Evolutionary conservation across 805 yeast species (phyloP).

Genomic region (Ogataea saltuana): DNA sequence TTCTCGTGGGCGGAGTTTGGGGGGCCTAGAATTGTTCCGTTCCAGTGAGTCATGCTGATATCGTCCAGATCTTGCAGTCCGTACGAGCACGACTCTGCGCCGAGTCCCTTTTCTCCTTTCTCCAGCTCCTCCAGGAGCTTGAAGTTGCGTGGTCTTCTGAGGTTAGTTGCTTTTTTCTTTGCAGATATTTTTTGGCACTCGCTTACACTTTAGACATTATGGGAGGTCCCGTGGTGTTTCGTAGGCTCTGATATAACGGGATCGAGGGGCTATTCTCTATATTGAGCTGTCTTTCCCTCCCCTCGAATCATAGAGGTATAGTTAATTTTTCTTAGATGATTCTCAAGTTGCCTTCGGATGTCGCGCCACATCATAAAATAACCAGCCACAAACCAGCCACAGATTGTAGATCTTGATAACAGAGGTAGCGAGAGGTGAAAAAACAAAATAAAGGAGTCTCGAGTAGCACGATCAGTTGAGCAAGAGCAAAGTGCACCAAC

Average conservation of each 20-base stretch:
- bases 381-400: too few relatives aligned
- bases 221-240: too few relatives aligned
- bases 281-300: too few relatives aligned
- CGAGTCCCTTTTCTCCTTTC: constrained; percentile 96
- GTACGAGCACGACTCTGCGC: constrained; percentile 95
- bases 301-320: too few relatives aligned
- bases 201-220: constrained; percentile 32
- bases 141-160: constrained; percentile 81
- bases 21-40: constrained; percentile 97
- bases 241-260: too few relatives aligned
- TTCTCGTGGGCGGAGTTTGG: constrained; percentile 84
- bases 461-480: too few relatives aligned
- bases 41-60: constrained; percentile 93
- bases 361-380: not conserved
- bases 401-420: too few relatives aligned
- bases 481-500: too few relatives aligned
- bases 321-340: not conserved
- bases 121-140: constrained; percentile 94
- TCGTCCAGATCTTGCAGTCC: constrained; percentile 91
- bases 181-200: not conserved
- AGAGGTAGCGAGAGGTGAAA: too few relatives aligned
- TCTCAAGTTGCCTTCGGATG: not conserved
- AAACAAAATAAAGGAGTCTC: too few relatives aligned
- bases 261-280: not conserved
- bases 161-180: not conserved